Evolutionary conservation across 345 rosid species (phyloP).

Genomic region (Populus ilicifolia): DNA sequence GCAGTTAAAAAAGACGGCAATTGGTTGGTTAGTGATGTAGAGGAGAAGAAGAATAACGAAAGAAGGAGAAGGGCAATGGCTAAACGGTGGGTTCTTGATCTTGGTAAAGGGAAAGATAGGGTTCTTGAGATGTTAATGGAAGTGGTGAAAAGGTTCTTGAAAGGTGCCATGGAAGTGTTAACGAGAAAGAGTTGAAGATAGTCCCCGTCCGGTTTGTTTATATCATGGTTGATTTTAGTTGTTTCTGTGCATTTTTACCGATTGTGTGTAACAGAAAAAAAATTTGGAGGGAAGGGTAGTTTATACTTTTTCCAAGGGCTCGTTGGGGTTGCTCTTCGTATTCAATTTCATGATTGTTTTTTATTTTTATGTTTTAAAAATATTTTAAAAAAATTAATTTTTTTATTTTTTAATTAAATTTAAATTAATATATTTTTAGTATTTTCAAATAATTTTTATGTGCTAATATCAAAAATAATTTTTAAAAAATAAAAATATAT

Average conservation of each 20-base stretch:
- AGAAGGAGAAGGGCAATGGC: constrained; percentile 37
- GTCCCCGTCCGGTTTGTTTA: not conserved
- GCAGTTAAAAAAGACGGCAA: constrained; percentile 24
- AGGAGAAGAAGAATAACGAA: constrained; percentile 49
- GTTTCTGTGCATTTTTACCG: not conserved
- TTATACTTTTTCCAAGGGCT: not conserved
- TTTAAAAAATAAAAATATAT: too few relatives aligned
- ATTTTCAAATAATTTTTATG: too few relatives aligned
- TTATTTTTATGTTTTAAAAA: too few relatives aligned
- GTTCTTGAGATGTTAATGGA: constrained; percentile 19
- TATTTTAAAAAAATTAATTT: too few relatives aligned
- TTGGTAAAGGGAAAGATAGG: constrained; percentile 13
- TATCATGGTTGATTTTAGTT: not conserved
- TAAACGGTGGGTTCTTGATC: constrained; percentile 37
- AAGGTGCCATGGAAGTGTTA: constrained; percentile 17
- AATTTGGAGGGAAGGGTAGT: not conserved
- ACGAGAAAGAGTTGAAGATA: not conserved
- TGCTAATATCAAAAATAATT: too few relatives aligned
- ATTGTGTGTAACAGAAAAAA: not conserved
- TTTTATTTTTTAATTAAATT: too few relatives aligned
- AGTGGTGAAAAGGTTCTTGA: constrained; percentile 23
- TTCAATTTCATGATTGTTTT: not conserved
- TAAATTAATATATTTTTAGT: too few relatives aligned
- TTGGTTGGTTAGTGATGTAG: constrained; percentile 35
- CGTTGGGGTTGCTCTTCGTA: too few relatives aligned